Base-by-base conservation (phyloP, 768 basidiomycete genomes). In the Mycena kentingensis region DNA sequence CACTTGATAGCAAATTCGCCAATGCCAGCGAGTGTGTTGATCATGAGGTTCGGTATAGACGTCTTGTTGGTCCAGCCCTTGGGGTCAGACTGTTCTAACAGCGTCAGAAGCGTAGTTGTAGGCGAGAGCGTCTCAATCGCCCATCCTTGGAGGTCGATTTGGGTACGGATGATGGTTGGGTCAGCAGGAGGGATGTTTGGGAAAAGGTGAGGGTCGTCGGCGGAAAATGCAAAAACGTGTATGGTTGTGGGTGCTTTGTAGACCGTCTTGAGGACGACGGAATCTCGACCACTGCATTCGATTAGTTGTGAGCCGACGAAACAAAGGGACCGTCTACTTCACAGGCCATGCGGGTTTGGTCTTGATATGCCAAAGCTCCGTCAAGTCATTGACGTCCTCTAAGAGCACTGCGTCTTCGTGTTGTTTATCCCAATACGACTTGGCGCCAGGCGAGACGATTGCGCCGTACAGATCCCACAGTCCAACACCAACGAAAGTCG, bases 101-200 rank as follows among this genome's bases (percentile, higher is more conserved):
- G 74, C 0, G 94, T 97, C 55, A 99, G 83, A 11, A 90, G 82
- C 0, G 95, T 97, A 2, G 97, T 98, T 2, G 85, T 98, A 0
- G 96, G 97, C 1, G 95, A 98, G 8, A 99, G 76, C 0, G 90
- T 82, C 69, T 98, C 96, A 61, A 99, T 93, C 1, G 96, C 91
- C 91, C 95, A 98, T 41, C 96, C 97, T 72, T 93, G 94, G n/a
- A 99, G 76, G 66, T 97, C 94, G n/a, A 96, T 87, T 67, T 98
- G 95, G 0, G 91, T 92, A 6, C 95, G 88, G 55, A 97, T 96
- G 44, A 88, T 80, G 59, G 81, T 88, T 0, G 88, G 84, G 43
- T 90, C 91, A 1, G 71, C 74, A 11, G 75, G 75, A 39, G 80
- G 91, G 57, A 82, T 80, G 55, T 76, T 79, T 0, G 92, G 87